Percentiles rank a stretch among this genome's conserved stretches.
phyloP scores from a whole-genome alignment of 2,329 filamentous ascomycete species.

The Alternaria triticimaculans region DNA sequence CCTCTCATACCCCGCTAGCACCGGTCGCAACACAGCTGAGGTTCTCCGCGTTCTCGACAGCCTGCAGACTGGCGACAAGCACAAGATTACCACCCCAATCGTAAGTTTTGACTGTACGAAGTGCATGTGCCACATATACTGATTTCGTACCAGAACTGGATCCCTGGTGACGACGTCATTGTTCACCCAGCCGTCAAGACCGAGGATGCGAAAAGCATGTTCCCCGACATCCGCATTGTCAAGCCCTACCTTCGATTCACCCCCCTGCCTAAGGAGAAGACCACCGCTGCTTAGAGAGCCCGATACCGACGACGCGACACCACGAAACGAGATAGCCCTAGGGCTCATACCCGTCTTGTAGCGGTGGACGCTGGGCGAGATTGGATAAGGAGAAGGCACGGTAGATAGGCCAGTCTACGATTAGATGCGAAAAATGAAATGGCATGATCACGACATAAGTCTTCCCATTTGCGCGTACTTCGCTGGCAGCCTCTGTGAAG shows the following conservation, averaged over 20 bases:
- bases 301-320: background rate
- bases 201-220: conserved; percentile 64
- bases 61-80: conserved; percentile 65
- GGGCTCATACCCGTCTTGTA: background rate
- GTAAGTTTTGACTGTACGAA: background rate
- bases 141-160: conserved; percentile 40
- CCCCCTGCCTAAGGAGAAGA: conserved; percentile 65
- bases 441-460: background rate
- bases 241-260: conserved; percentile 69
- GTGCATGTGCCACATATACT: background rate
- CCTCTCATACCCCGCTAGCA: conserved; percentile 68
- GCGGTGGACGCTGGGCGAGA: background rate
- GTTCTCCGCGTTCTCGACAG: conserved; percentile 60
- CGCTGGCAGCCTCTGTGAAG: too few relatives aligned
- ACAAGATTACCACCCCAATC: conserved; percentile 66
- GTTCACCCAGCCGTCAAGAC: conserved; percentile 66
- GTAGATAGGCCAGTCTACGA: background rate
- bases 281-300: conserved; percentile 49
- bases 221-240: conserved; percentile 66
- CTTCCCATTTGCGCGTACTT: background rate
- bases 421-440: background rate
- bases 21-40: conserved; percentile 63
- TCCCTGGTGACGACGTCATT: conserved; percentile 66
- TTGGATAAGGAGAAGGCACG: background rate
- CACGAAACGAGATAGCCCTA: background rate